Evolutionary conservation across 768 basidiomycete genomes (phyloP).

Genomic region (Auricularia cornea): DNA sequence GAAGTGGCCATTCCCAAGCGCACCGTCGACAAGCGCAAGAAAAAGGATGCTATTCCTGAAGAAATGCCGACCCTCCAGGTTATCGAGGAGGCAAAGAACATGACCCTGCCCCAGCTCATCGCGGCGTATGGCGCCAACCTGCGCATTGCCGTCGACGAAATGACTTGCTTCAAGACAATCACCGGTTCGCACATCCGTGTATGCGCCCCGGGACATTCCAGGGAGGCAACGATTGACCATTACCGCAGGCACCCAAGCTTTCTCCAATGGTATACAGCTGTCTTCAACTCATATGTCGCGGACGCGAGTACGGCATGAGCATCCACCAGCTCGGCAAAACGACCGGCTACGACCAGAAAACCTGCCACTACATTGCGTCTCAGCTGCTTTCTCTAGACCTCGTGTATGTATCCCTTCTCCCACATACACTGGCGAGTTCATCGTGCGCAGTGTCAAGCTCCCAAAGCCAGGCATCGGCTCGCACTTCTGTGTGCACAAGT

Average conservation of each 20-base stretch:
- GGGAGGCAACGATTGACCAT: not conserved
- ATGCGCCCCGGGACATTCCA: constrained; percentile 18
- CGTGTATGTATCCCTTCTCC: constrained; percentile 40
- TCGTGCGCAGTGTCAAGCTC: constrained; percentile 56
- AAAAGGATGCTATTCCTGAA: constrained; percentile 34
- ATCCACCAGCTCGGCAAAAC: constrained; percentile 68
- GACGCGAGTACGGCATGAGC: constrained; percentile 67
- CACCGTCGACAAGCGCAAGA: constrained; percentile 53
- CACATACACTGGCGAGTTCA: constrained; percentile 1
- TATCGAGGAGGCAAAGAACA: constrained; percentile 47
- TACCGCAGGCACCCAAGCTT: constrained; percentile 59
- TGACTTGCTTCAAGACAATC: constrained; percentile 67
- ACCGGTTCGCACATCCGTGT: constrained; percentile 83
- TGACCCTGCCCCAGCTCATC: constrained; percentile 48
- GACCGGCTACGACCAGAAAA: constrained; percentile 82
- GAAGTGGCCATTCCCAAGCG: constrained; percentile 79
- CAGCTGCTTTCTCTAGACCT: constrained; percentile 65
- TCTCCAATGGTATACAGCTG: constrained; percentile 80
- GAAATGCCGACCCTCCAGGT: constrained; percentile 30
- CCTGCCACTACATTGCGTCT: constrained; percentile 78
- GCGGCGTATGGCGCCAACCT: constrained; percentile 51
- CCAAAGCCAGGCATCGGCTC: constrained; percentile 67
- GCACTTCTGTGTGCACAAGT: constrained; percentile 72
- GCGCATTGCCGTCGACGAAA: constrained; percentile 66
- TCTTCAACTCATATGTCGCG: constrained; percentile 77